These are phyloP conservation scores for Daedalea quercina DNA, from an alignment of 768 basidiomycete genomes.

Conservation along the genomic window DNA sequence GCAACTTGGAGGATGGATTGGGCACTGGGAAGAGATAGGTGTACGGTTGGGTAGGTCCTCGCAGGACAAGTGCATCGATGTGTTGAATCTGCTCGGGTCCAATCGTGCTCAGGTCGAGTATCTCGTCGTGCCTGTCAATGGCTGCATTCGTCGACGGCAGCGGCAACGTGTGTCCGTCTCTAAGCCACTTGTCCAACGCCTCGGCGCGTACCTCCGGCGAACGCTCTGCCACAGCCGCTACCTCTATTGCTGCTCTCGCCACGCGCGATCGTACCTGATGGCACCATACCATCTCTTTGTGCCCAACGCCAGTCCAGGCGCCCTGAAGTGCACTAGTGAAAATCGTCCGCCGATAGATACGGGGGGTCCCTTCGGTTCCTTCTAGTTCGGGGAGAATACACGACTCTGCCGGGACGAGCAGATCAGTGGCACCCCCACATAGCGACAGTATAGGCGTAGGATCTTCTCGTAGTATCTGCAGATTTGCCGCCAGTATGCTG, in stretches of 20 bases:
- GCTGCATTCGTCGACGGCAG: slow-evolving; percentile 5
- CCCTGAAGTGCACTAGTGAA: slow-evolving; percentile 87
- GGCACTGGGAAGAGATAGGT: slow-evolving; percentile 48
- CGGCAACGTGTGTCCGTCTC: slow-evolving; percentile 49
- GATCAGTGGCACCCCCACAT: slow-evolving; percentile 88
- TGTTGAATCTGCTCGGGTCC: not conserved
- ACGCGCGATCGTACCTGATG: slow-evolving; percentile 92
- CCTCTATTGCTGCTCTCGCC: slow-evolving; percentile 72
- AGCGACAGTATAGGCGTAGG: slow-evolving; percentile 71
- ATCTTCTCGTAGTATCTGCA: slow-evolving; percentile 31
- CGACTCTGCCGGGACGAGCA: slow-evolving; percentile 87
- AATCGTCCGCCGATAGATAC: slow-evolving; percentile 48
- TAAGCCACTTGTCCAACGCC: slow-evolving; percentile 61
- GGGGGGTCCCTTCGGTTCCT: not conserved
- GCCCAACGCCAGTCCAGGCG: slow-evolving; percentile 94
- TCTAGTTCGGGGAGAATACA: slow-evolving; percentile 45
- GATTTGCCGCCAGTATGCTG: slow-evolving; percentile 52
- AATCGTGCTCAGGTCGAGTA: slow-evolving; percentile 19
- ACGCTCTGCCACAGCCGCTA: slow-evolving; percentile 28
- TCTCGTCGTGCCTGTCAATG: not conserved
- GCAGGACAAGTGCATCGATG: slow-evolving; percentile 30
- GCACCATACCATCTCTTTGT: slow-evolving; percentile 98
- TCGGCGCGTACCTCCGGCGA: slow-evolving; percentile 24
- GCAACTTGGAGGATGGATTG: not conserved
- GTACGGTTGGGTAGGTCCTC: slow-evolving; percentile 32